Percentiles rank a stretch among this genome's conserved stretches.
Evolutionary conservation across 2,329 filamentous ascomycete genomes (phyloP).

Genomic region (Helminthosporium solani): DNA sequence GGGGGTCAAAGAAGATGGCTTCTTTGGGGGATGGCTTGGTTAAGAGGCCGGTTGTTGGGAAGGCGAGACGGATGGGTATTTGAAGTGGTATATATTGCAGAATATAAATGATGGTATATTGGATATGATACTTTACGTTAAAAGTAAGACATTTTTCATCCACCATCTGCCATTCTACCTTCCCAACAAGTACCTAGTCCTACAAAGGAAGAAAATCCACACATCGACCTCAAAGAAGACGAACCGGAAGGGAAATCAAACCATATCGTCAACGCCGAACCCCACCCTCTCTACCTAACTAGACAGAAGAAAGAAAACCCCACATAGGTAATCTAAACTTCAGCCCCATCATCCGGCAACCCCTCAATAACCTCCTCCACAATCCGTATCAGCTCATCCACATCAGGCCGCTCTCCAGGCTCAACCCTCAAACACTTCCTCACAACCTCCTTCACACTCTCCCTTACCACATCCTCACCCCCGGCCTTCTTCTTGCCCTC

Average conservation of each 20-base stretch:
- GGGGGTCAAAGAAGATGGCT: slow-evolving; percentile 33
- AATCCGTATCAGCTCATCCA: slow-evolving; percentile 77
- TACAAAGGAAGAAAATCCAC: too few relatives aligned
- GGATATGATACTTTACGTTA: too few relatives aligned
- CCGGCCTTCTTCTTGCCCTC: slow-evolving; percentile 55
- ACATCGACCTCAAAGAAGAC: too few relatives aligned
- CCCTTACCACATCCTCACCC: slow-evolving; percentile 65
- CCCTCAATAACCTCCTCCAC: slow-evolving; percentile 71
- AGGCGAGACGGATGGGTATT: slow-evolving; percentile 22
- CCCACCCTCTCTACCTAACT: too few relatives aligned
- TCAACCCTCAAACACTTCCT: slow-evolving; percentile 84
- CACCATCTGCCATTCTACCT: too few relatives aligned
- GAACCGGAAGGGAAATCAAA: too few relatives aligned
- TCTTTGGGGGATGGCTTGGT: slow-evolving; percentile 40
- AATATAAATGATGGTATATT: too few relatives aligned
- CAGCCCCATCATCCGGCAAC: slow-evolving; percentile 61
- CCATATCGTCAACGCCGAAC: too few relatives aligned
- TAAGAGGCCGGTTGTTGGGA: slow-evolving; percentile 41
- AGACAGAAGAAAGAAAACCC: too few relatives aligned
- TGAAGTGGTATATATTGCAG: background rate
- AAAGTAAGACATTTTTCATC: too few relatives aligned
- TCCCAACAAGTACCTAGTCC: too few relatives aligned
- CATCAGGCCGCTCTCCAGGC: slow-evolving; percentile 81
- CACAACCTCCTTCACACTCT: slow-evolving; percentile 83
- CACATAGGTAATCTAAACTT: too few relatives aligned